Base-by-base conservation (phyloP, 2,329 filamentous ascomycete species). In the Paradendryphiella salina region DNA sequence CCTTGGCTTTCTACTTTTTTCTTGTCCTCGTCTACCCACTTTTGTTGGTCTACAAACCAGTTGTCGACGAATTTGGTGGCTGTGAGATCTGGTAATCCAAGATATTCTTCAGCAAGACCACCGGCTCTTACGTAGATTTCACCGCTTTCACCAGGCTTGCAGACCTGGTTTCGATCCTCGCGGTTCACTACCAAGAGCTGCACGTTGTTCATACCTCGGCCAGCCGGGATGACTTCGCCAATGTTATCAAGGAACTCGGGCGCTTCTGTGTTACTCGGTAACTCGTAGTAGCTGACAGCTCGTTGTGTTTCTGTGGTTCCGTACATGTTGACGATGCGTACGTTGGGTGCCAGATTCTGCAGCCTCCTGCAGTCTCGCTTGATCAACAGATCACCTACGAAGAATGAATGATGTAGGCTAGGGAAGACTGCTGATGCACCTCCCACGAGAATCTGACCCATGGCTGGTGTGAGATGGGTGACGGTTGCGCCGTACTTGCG, bases 371-470 rank as follows among this genome's bases (percentile, higher is more conserved):
- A 95, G 64, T 97, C 93, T 66, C 85, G 82, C 68, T 86, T 96
- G 56, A 90, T 95, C 39, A 97, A 74, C 28, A 96, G 79, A 67
- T 97, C 93, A 26, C 94, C 94, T 1, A 97, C 93, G 56, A 93
- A 97, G 79, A 97, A 93, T 14, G 86, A 90, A 50, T 85, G 80
- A 50, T 87, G 80, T n/a, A 97, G 79, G 10, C 82, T 79, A 1
- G 90, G 87, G 65, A 96, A 95, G 59, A 88, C 74, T 0, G 89
- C 85, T 3, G 78, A 86, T 18, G 90, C 88, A 60, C 89, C 90
- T 35, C 91, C 92, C n/a, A 93, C 86, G 1, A 97, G 77, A 54
- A 97, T 94, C 64, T 96, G 90, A 47, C 92, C 92, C 92, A 97
- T 96, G 50, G 94, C 94, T 8, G 94, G 94, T 1, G 94, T 99